Base-by-base conservation (phyloP, 2,329 filamentous ascomycete species). In the Endoconidiophora polonica region DNA sequence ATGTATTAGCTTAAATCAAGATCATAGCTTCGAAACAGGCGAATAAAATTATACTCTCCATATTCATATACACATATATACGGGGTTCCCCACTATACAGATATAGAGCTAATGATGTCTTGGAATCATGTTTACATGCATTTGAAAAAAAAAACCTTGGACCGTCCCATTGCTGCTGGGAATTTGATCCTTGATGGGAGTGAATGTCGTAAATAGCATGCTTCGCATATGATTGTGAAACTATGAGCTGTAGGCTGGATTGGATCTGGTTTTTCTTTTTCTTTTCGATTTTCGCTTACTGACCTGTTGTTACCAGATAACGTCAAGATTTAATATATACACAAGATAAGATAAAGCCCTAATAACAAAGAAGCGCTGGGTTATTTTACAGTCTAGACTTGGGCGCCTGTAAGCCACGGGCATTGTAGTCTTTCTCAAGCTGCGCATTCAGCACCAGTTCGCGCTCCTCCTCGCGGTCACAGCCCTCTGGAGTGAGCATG, bases 401-500 rank as follows among this genome's bases (percentile, higher is more conserved):
- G 20, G 66, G 57, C 56, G 51, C 47, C 18, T 36, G 46, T n/a
- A 53, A 26, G 4, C 51, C 51, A 7, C 46, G 39, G n/a, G 51
- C 5, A 3, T 20, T 24, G 50, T 59, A 65, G 37, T 64, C 65
- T 53, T 64, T 64, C 44, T 65, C 59, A 65, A 72, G 71, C 56
- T 69, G 65, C 53, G 68, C 66, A 48, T 76, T 71, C 56, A 66
- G 64, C 58, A 60, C 65, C 57, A 62, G 59, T 52, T 68, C 69
- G 45, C 59, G 62, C 55, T 62, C 66, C 58, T 77, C 71, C 54
- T 71, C 68, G 33, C 59, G 61, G 26, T 69, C 74, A 56, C 70
- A 66, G 24, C 65, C 65, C 50, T 73, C 68, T 2, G 66, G 66
- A 51, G 72, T 72, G 56, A 87, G 61, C 57, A 77, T 67, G 14